phyloP scores from a whole-genome alignment of 2,329 filamentous ascomycete species.

The Mariannaea sp. region DNA sequence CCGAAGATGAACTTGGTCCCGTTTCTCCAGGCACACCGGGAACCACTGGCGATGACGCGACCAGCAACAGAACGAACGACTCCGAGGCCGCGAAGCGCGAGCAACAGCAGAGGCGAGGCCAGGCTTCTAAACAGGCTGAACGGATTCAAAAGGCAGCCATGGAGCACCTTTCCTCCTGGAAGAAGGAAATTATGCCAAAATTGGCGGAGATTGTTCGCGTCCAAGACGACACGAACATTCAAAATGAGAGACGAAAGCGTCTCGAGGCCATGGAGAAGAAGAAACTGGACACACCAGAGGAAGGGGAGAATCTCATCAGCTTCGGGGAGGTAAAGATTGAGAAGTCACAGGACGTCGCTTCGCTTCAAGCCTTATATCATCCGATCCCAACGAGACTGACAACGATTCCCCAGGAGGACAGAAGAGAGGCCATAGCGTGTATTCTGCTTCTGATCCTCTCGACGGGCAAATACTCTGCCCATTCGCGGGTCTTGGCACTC shows the following conservation, averaged over 20 bases:
- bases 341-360: slow-evolving; percentile 47
- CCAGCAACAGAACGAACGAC: slow-evolving; percentile 18
- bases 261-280: slow-evolving; percentile 48
- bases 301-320: slow-evolving; percentile 48
- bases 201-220: slow-evolving; percentile 69
- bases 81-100: slow-evolving; percentile 17
- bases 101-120: slow-evolving; percentile 22
- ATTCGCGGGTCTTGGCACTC: slow-evolving; percentile 71
- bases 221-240: slow-evolving; percentile 53
- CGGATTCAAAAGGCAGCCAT: slow-evolving; percentile 60
- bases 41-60: slow-evolving; percentile 21
- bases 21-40: slow-evolving; percentile 31
- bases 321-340: slow-evolving; percentile 44
- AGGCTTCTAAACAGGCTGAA: slow-evolving; percentile 35
- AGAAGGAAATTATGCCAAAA: slow-evolving; percentile 68
- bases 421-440: slow-evolving; percentile 69
- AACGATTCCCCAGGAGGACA: slow-evolving; percentile 61
- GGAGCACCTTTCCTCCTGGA: slow-evolving; percentile 78
- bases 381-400: slow-evolving; percentile 59
- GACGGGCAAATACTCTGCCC: slow-evolving; percentile 73
- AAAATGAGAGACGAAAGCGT: slow-evolving; percentile 53
- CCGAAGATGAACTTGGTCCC: slow-evolving; percentile 39
- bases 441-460: slow-evolving; percentile 73
- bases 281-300: slow-evolving; percentile 41
- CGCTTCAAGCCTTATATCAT: slow-evolving; percentile 57